Evolutionary conservation across 2,329 filamentous ascomycete genomes (phyloP).

Genomic region (Fusarium nurragi): DNA sequence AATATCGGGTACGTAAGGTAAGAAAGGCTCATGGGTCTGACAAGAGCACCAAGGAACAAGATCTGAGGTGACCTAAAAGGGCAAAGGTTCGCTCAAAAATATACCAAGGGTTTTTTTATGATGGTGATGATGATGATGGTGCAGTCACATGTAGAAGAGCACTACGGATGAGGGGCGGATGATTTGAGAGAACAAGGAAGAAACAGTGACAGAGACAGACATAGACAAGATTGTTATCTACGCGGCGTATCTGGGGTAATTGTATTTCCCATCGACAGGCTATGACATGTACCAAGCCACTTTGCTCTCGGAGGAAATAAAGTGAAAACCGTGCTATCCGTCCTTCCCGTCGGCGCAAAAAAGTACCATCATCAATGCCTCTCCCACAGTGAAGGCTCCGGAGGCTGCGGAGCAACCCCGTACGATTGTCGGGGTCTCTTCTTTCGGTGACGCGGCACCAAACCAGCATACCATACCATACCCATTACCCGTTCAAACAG

Average conservation of each 20-base stretch:
- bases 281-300: not conserved
- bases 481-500: not conserved
- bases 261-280: slow-evolving; percentile 10
- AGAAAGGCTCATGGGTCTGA: slow-evolving; percentile 5
- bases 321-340: slow-evolving; percentile 19
- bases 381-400: not conserved
- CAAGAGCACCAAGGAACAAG: slow-evolving; percentile 9
- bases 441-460: slow-evolving; percentile 34
- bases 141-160: slow-evolving; percentile 14
- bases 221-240: slow-evolving; percentile 5
- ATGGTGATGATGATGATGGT: slow-evolving; percentile 16
- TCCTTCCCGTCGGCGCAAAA: not conserved
- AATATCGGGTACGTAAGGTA: not conserved
- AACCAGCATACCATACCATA: not conserved
- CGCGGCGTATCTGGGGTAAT: slow-evolving; percentile 14
- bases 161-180: not conserved
- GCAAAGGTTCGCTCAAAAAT: slow-evolving; percentile 17
- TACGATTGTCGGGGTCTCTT: slow-evolving; percentile 17
- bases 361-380: not conserved
- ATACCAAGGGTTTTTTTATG: not conserved
- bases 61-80: slow-evolving; percentile 14
- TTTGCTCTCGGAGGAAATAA: slow-evolving; percentile 2
- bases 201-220: not conserved
- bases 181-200: not conserved
- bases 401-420: slow-evolving; percentile 24